These are phyloP conservation scores for Tricholoma hemisulphureum DNA, from an alignment of 768 basidiomycete species.

Conservation along the genomic window DNA sequence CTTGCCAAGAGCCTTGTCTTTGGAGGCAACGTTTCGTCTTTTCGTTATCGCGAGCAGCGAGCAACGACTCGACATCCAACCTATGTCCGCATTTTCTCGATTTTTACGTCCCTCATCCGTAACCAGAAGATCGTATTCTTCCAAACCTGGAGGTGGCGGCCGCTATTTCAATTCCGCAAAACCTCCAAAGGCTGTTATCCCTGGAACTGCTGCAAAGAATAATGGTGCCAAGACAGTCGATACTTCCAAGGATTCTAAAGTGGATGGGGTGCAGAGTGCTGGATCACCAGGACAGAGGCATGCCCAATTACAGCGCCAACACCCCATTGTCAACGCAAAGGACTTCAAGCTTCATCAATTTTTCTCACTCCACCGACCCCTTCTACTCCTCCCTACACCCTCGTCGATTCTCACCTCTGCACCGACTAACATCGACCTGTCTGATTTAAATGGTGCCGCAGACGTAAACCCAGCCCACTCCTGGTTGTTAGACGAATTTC, in stretches of 20 bases:
- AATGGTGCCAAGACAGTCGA: constrained; percentile 28
- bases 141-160: constrained; percentile 65
- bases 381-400: constrained; percentile 67
- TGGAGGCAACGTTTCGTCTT: background rate
- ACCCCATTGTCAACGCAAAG: constrained; percentile 59
- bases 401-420: constrained; percentile 46
- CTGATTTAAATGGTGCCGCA: constrained; percentile 13
- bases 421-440: constrained; percentile 20
- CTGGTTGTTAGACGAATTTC: constrained; percentile 39
- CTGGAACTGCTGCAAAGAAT: constrained; percentile 29
- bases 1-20: background rate
- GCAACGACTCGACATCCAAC: constrained; percentile 9
- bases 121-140: constrained; percentile 62
- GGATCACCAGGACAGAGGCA: background rate
- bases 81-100: constrained; percentile 53
- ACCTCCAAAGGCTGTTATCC: constrained; percentile 50
- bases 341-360: constrained; percentile 83
- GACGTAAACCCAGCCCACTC: constrained; percentile 18
- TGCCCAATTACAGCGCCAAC: constrained; percentile 27
- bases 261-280: constrained; percentile 19
- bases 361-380: constrained; percentile 78
- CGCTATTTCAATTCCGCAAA: constrained; percentile 77
- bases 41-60: constrained; percentile 10
- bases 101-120: constrained; percentile 47
- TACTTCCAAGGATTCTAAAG: constrained; percentile 16